phyloP scores from a whole-genome alignment of 1,139 yeast species.

The Kluyveromyces sp. region DNA sequence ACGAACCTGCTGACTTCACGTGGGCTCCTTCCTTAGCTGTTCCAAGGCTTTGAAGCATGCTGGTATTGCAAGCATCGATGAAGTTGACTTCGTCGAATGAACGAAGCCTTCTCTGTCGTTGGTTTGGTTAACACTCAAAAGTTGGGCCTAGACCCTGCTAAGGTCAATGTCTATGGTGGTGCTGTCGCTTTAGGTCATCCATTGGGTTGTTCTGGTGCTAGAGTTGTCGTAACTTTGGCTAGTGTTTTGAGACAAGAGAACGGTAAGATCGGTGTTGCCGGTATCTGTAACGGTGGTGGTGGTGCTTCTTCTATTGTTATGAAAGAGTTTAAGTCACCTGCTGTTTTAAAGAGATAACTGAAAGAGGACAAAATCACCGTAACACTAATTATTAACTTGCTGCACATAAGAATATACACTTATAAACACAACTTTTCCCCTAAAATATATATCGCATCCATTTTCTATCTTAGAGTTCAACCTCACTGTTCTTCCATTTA shows the following conservation, averaged over 20 bases:
- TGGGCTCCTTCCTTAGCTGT: slow-evolving; percentile 90
- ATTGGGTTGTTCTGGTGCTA: slow-evolving; percentile 95
- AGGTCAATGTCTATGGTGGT: slow-evolving; percentile 93
- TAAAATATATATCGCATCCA: too few relatives aligned
- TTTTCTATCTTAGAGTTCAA: too few relatives aligned
- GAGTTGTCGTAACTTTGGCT: slow-evolving; percentile 78
- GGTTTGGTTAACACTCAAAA: slow-evolving; percentile 85
- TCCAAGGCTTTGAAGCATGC: slow-evolving; percentile 92
- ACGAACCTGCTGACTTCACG: slow-evolving; percentile 87
- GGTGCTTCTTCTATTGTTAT: slow-evolving; percentile 86
- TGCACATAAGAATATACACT: too few relatives aligned
- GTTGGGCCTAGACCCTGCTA: slow-evolving; percentile 53
- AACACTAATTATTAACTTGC: too few relatives aligned
- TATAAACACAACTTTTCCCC: too few relatives aligned
- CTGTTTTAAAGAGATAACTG: too few relatives aligned
- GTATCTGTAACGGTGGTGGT: slow-evolving; percentile 98
- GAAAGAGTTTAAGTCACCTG: slow-evolving; percentile 36
- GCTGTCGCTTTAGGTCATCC: slow-evolving; percentile 98
- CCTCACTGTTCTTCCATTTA: too few relatives aligned
- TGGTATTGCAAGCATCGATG: slow-evolving; percentile 44
- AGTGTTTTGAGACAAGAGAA: slow-evolving; percentile 70
- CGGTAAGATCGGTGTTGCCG: slow-evolving; percentile 90
- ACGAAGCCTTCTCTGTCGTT: slow-evolving; percentile 95
- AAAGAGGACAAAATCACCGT: too few relatives aligned
- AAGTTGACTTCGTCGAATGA: slow-evolving; percentile 63